phyloP scores from a whole-genome alignment of 768 basidiomycete genomes.

The Tephrocybe sp. region DNA sequence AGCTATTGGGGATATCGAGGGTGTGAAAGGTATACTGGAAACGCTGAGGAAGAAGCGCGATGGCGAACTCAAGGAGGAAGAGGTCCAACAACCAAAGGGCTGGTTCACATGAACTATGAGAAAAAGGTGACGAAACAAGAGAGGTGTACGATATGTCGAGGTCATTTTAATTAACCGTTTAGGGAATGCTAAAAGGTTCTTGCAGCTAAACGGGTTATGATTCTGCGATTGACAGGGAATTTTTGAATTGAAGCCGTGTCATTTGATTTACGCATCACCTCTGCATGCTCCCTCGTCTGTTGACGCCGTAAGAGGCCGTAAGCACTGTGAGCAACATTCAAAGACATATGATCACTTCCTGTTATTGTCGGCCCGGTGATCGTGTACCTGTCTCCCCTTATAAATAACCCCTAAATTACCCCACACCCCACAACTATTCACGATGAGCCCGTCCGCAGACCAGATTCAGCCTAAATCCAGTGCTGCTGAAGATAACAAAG shows the following conservation, averaged over 20 bases:
- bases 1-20: constrained; percentile 64
- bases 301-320: too few species aligned
- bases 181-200: too few species aligned
- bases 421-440: constrained; percentile 2
- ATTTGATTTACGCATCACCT: too few species aligned
- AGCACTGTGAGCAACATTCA: too few species aligned
- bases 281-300: too few species aligned
- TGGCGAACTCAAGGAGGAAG: constrained; percentile 51
- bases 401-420: neutral
- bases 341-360: neutral
- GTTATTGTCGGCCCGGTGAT: too few species aligned
- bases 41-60: constrained; percentile 62
- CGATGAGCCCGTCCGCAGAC: constrained; percentile 18
- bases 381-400: neutral
- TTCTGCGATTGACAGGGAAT: neutral
- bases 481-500: constrained; percentile 5
- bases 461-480: neutral
- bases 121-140: neutral
- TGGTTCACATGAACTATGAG: constrained; percentile 42
- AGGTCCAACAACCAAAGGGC: constrained; percentile 46
- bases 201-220: too few species aligned
- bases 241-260: too few species aligned
- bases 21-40: constrained; percentile 68
- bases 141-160: neutral
- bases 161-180: neutral